These are phyloP conservation scores for Trichoderma oligosporum DNA, from an alignment of 2,329 filamentous ascomycete species.

Conservation along the genomic window DNA sequence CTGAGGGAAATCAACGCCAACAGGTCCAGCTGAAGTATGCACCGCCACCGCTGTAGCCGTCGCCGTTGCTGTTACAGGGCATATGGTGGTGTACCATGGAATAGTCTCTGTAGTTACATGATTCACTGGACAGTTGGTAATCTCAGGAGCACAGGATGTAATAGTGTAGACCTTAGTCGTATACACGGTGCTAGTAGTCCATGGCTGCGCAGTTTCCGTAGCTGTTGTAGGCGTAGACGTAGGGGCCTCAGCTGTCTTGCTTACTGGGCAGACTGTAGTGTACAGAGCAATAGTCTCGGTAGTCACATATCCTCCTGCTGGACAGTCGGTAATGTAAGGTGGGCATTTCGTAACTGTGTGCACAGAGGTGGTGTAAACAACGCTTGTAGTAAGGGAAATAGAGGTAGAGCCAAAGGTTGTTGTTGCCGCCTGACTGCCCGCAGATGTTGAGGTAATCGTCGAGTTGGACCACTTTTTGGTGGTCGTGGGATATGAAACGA, in stretches of 20 bases:
- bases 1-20: constrained; percentile 4
- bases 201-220: constrained; percentile 16
- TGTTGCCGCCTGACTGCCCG: neutral
- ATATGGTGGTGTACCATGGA: constrained; percentile 37
- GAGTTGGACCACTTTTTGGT: constrained; percentile 20
- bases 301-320: constrained; percentile 34
- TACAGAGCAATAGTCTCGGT: constrained; percentile 41
- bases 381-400: constrained; percentile 32
- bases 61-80: constrained; percentile 30
- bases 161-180: constrained; percentile 51
- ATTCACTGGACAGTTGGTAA: constrained; percentile 46
- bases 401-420: constrained; percentile 3
- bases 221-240: constrained; percentile 14
- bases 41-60: constrained; percentile 22
- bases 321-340: constrained; percentile 40
- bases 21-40: neutral
- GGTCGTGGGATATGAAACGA: constrained; percentile 6
- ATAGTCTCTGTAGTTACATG: constrained; percentile 34
- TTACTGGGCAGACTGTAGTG: constrained; percentile 44
- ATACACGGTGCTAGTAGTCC: constrained; percentile 44
- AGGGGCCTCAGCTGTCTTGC: constrained; percentile 21
- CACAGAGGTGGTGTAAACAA: constrained; percentile 41
- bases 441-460: constrained; percentile 9
- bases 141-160: constrained; percentile 50
- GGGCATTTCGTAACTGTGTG: constrained; percentile 56